A percentile compares a stretch with the other conserved stretches of the same genome.
Evolutionary conservation across 2,329 filamentous ascomycete genomes (phyloP).

Genomic region (Epichloe aotearoae): DNA sequence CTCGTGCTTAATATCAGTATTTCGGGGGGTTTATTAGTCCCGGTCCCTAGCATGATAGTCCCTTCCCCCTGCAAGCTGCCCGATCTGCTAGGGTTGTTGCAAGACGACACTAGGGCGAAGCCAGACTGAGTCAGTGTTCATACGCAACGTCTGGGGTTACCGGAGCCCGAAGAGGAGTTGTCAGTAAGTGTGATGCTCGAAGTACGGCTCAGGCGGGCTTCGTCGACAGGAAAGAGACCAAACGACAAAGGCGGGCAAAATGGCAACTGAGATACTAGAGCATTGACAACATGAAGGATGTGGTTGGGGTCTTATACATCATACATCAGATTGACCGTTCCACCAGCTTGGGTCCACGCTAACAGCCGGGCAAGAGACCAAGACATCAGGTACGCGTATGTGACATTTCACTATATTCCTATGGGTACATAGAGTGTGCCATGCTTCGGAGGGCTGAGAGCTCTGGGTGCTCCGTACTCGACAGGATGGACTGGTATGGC

Average conservation of each 20-base stretch:
- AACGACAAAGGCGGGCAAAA: not conserved
- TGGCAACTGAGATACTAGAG: not conserved
- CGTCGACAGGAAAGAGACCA: not conserved
- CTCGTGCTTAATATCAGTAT: constrained; percentile 25
- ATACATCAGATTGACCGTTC: constrained; percentile 1
- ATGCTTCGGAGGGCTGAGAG: not conserved
- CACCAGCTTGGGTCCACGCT: constrained; percentile 5
- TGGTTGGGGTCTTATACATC: constrained; percentile 8
- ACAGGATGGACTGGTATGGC: not conserved
- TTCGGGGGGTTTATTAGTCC: constrained; percentile 23
- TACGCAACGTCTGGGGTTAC: constrained; percentile 1
- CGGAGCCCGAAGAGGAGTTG: not conserved
- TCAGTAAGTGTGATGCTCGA: not conserved
- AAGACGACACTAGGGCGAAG: constrained; percentile 26
- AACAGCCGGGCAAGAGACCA: not conserved
- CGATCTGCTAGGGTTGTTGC: constrained; percentile 18
- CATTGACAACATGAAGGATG: not conserved
- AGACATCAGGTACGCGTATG: constrained; percentile 1
- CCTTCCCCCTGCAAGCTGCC: constrained; percentile 22
- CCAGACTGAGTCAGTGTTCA: constrained; percentile 10
- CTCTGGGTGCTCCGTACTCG: constrained; percentile 1
- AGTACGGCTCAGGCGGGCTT: not conserved
- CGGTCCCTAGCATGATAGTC: constrained; percentile 26
- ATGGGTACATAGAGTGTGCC: not conserved
- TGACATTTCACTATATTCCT: not conserved